Conservation (phyloP, 495 filamentous ascomycete genomes). For the Podospora pseudocomata region DNA sequence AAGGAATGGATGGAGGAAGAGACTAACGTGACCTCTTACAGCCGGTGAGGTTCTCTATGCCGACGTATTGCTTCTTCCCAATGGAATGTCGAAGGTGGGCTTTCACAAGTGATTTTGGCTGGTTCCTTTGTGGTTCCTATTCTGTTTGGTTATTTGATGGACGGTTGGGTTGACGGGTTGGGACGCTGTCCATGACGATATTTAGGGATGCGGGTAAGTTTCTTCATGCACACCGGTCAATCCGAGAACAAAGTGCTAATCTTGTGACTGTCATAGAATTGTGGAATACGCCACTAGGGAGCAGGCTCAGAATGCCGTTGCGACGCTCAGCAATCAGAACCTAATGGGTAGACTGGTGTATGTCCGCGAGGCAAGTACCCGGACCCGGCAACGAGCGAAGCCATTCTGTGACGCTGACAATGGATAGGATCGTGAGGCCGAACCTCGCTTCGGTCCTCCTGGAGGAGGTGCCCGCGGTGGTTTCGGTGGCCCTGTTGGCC, state of each 20-base stretch:
- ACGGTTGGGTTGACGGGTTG: conserved; percentile 99
- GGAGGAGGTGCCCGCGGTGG: conserved; percentile 61
- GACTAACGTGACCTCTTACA: conserved; percentile 33
- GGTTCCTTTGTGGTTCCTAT: conserved; percentile 68
- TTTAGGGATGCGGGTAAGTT: conserved; percentile 99
- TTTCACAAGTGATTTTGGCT: conserved; percentile 84
- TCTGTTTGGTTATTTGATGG: conserved; percentile 77
- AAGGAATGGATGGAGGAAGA: conserved; percentile 5
- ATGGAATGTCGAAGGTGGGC: conserved; percentile 99
- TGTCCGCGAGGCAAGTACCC: conserved; percentile 80
- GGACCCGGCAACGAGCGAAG: not conserved
- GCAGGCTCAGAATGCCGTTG: conserved; percentile 96
- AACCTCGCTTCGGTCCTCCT: conserved; percentile 82
- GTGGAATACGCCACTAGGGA: conserved; percentile 99
- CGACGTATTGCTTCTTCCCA: conserved; percentile 99
- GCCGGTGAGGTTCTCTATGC: conserved; percentile 99
- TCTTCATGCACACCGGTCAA: not conserved
- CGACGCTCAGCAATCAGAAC: conserved; percentile 97
- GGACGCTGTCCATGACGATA: conserved; percentile 78
- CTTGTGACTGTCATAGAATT: conserved; percentile 61
- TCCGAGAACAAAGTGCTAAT: conserved; percentile 17
- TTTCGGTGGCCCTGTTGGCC: conserved; percentile 52
- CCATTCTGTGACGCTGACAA: conserved; percentile 13
- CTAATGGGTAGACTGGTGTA: conserved; percentile 98
- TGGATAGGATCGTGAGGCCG: conserved; percentile 83